Conservation (phyloP, 106 monocot genomes). For the Allium cepa region DNA sequence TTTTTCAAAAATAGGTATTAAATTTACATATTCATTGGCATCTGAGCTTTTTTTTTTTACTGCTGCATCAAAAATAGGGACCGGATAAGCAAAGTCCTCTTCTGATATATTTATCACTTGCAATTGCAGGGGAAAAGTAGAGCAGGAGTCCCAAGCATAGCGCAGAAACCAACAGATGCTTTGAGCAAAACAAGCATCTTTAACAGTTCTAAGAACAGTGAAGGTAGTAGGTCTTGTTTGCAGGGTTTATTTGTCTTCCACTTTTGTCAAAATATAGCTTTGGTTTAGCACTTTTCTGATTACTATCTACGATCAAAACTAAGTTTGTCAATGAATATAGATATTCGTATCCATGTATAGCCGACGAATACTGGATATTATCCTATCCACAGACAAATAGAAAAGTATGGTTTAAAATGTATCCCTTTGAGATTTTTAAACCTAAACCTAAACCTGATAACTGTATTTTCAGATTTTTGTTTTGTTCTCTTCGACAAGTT, state of each 20-base stretch:
- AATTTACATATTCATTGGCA: not conserved
- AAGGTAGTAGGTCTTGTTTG: no score
- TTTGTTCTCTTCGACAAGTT: no score
- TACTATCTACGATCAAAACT: not conserved
- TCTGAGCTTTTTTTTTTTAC: not conserved
- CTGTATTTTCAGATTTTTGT: no score
- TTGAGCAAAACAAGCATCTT: constrained; percentile 30
- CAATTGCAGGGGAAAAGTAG: constrained; percentile 20
- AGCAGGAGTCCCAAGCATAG: not conserved
- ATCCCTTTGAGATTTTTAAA: no score
- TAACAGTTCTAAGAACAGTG: constrained; percentile 20
- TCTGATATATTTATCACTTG: not conserved
- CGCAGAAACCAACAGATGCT: constrained; percentile 36
- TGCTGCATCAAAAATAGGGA: not conserved
- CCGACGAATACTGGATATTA: not conserved
- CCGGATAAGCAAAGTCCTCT: not conserved
- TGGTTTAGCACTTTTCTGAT: not conserved
- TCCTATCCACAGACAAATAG: no score
- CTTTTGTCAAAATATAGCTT: no score
- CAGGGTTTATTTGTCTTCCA: no score
- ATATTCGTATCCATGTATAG: no score
- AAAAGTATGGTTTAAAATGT: not conserved
- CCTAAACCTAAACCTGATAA: no score
- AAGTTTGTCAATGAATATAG: not conserved
- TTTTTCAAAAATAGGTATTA: not conserved